Evolutionary conservation across 164 flowering plant species (phyloP).

Genomic region (Umbellularia californica): DNA sequence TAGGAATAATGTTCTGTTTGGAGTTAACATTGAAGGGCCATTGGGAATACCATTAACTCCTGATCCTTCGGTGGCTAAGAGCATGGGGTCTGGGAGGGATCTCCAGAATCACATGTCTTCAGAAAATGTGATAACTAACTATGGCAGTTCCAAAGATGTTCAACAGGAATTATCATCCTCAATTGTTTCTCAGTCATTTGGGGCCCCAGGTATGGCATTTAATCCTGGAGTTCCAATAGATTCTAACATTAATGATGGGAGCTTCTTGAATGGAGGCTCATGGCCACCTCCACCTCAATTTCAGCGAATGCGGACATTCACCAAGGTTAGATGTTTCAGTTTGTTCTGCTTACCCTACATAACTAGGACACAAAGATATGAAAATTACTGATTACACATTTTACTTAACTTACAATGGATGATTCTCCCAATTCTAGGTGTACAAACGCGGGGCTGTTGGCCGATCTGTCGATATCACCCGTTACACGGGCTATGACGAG

Average conservation of each 20-base stretch:
- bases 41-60: constrained; percentile 48
- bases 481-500: constrained; percentile 88
- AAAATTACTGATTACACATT: neutral
- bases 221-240: constrained; percentile 56
- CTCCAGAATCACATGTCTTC: constrained; percentile 47
- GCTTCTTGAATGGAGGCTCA: constrained; percentile 51
- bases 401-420: neutral
- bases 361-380: neutral
- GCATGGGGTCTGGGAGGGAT: constrained; percentile 54
- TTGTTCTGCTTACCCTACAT: neutral
- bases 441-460: constrained; percentile 99
- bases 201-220: constrained; percentile 76
- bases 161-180: constrained; percentile 85
- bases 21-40: constrained; percentile 47
- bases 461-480: constrained; percentile 83
- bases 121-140: constrained; percentile 48
- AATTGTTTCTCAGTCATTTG: constrained; percentile 91
- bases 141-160: constrained; percentile 58
- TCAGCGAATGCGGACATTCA: constrained; percentile 77
- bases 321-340: constrained; percentile 52
- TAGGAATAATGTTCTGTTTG: constrained; percentile 52
- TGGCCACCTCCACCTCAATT: constrained; percentile 68
- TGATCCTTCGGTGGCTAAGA: constrained; percentile 49
- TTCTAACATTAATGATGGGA: constrained; percentile 60
- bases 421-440: constrained; percentile 43